phyloP scores from a whole-genome alignment of 345 rosid species.

The Streptanthus diversifolius region DNA sequence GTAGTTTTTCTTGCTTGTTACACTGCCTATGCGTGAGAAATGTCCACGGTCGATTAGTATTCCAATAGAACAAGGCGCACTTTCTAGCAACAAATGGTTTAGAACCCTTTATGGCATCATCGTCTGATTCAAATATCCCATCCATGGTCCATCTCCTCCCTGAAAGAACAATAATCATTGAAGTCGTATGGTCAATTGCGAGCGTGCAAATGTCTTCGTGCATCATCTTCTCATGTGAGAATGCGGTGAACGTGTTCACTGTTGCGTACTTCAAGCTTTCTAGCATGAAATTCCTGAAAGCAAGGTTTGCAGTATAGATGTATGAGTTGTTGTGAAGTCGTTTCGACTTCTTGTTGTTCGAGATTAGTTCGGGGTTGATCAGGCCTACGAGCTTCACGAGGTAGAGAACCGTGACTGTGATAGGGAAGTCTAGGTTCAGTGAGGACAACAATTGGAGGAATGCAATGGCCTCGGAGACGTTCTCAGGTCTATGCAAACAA shows the following conservation, averaged over 20 bases:
- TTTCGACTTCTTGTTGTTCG: conserved; percentile 30
- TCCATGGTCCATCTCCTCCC: conserved; percentile 27
- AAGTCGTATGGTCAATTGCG: neutral
- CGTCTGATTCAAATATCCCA: conserved; percentile 29
- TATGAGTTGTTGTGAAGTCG: neutral
- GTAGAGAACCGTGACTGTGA: conserved; percentile 43
- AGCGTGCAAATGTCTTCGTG: conserved; percentile 24
- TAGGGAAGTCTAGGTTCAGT: conserved; percentile 21
- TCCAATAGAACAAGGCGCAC: conserved; percentile 29
- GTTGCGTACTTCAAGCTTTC: neutral
- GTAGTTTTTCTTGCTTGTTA: neutral
- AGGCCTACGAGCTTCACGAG: conserved; percentile 46
- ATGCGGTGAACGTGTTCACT: neutral
- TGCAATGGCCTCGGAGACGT: conserved; percentile 26
- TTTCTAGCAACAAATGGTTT: neutral
- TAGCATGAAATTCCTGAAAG: conserved; percentile 12
- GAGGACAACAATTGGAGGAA: conserved; percentile 35
- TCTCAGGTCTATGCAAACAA: conserved; percentile 44
- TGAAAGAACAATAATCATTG: conserved; percentile 14
- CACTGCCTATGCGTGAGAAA: neutral
- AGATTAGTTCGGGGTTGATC: conserved; percentile 36
- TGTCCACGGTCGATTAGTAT: conserved; percentile 27
- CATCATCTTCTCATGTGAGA: conserved; percentile 20
- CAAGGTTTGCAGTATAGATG: conserved; percentile 17
- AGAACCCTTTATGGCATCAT: neutral